Percentiles rank a stretch among this genome's conserved stretches.
Evolutionary conservation across 2,329 filamentous ascomycete genomes (phyloP).

Genomic region (Ascochyta koolunga): DNA sequence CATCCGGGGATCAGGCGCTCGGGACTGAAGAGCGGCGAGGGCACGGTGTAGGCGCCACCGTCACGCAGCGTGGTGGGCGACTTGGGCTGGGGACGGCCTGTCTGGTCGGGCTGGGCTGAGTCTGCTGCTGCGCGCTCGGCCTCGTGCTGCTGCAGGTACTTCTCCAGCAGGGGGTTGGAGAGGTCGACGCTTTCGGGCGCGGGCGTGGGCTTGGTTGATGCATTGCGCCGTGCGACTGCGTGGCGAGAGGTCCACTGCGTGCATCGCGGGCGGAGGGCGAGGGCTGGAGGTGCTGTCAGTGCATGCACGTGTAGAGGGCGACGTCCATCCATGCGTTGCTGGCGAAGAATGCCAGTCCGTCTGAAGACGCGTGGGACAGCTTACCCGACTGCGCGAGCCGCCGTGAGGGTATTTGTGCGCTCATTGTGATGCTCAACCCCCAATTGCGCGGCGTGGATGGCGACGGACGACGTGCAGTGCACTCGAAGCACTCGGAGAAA

Average conservation of each 20-base stretch:
- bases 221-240: constrained; percentile 25
- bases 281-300: constrained; percentile 25
- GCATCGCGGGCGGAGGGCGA: constrained; percentile 30
- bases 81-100: background rate
- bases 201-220: constrained; percentile 16
- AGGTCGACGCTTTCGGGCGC: constrained; percentile 22
- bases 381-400: constrained; percentile 67
- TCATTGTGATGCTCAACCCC: constrained; percentile 59
- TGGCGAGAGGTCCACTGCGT: constrained; percentile 22
- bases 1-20: constrained; percentile 36
- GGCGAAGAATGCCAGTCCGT: background rate
- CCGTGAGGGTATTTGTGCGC: constrained; percentile 66
- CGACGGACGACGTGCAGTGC: constrained; percentile 16
- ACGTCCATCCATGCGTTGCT: too few relatives aligned
- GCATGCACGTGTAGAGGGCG: background rate
- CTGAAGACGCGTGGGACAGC: constrained; percentile 19
- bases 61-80: constrained; percentile 12
- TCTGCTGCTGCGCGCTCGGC: constrained; percentile 5
- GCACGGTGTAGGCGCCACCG: constrained; percentile 25
- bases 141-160: constrained; percentile 51
- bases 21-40: constrained; percentile 33
- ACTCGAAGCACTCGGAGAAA: constrained; percentile 26
- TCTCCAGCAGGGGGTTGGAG: constrained; percentile 67
- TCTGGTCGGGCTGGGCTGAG: background rate
- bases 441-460: constrained; percentile 35